Evolutionary conservation across 768 basidiomycete genomes (phyloP), one percentile per base, ranked within the genome.

Genomic region (Neoboletus magnificus): DNA sequence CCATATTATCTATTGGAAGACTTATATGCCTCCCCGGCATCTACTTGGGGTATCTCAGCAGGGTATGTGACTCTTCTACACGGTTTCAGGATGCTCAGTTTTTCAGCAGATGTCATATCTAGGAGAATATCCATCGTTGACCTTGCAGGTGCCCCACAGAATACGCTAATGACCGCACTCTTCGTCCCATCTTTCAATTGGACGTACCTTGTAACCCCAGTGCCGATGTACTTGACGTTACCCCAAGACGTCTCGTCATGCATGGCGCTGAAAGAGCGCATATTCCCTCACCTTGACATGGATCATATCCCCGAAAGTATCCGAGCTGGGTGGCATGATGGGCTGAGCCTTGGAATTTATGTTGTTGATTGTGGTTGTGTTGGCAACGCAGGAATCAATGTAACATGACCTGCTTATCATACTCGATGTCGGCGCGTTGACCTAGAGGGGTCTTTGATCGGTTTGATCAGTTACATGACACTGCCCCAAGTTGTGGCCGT

Each of bases 21-120:
- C 73, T 3, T 76, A 75, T 52, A 72, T 74, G 56, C 74, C 75
- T 5, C 75, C 75, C 2, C 58, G 69, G 37, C 72, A 75, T 55
- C 50, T 76, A 18, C 70, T 76, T 22, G 73, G 60, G 8, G 48
- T 72, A 10, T 56, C 54, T 8, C 57, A 51, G 49, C 41, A 33
- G 51, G 69, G 74, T 73, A 51, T 3, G 59, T 43, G 35, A 7
- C 8, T 9, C 16, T 16, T 43, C 12, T 44, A 7, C 12, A 23
- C 23, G 20, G 23, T 4, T n/a, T 39, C 22, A 13, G 18, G 13
- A 27, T 33, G 22, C 59, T 58, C 40, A 61, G 5, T 27, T 35
- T n/a, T 32, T 25, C 16, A 41, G 8, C 27, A 74, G 74, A 73
- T 27, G 60, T 63, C 3, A 45, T 40, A 2, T 58, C 63, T 2